These are phyloP conservation scores for Saussurea involucrata DNA, from an alignment of 129 eudicot genomes.

Conservation along the genomic window DNA sequence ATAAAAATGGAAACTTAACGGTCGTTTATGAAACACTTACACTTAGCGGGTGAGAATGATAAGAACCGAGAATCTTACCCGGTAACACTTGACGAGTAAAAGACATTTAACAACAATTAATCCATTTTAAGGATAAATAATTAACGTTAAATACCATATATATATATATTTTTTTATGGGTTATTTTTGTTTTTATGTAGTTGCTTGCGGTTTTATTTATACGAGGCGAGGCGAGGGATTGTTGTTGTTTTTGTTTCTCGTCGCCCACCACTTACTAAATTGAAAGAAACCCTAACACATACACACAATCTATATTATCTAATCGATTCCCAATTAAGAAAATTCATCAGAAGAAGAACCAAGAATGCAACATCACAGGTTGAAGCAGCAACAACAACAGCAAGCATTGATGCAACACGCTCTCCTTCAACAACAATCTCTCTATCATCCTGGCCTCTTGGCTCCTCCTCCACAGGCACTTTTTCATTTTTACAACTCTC, in stretches of 20 bases:
- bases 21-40: too few relatives aligned
- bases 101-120: too few relatives aligned
- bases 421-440: conserved; percentile 79
- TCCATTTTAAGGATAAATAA: too few relatives aligned
- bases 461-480: conserved; percentile 71
- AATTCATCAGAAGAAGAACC: neutral
- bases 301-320: conserved; percentile 2
- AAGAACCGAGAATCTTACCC: too few relatives aligned
- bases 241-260: neutral
- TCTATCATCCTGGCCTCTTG: conserved; percentile 79
- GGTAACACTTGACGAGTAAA: too few relatives aligned
- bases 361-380: conserved; percentile 52
- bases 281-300: conserved; percentile 32
- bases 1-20: too few relatives aligned
- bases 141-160: too few relatives aligned
- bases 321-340: conserved; percentile 15
- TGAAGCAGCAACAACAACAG: conserved; percentile 76
- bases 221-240: neutral
- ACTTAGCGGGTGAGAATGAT: too few relatives aligned
- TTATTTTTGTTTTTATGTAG: neutral
- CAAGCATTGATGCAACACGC: conserved; percentile 88
- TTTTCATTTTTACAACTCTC: neutral
- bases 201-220: neutral
- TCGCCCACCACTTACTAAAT: conserved; percentile 4
- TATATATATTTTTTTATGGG: too few relatives aligned